Percentiles rank a stretch among this genome's conserved stretches.
Evolutionary conservation across 352 stramenopile genomes (phyloP).

Genomic region (Globisporangium nagaii): DNA sequence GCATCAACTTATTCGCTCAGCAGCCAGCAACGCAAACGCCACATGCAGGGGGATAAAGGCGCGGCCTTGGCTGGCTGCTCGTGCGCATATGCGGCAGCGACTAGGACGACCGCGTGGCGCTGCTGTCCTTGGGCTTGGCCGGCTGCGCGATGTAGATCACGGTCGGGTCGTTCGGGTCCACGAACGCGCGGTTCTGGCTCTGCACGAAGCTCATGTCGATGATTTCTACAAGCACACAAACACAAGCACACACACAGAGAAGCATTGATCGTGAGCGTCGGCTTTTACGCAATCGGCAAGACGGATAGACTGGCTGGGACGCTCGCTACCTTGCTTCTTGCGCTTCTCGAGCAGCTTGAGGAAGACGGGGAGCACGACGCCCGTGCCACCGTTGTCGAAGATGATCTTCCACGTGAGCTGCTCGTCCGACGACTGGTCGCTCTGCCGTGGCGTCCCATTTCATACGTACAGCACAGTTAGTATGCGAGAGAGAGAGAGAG

Average conservation of each 20-base stretch:
- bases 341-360: slow-evolving; percentile 72
- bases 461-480: no score
- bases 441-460: no score
- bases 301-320: no score
- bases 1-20: no score
- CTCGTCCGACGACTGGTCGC: slow-evolving; percentile 1
- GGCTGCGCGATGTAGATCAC: slow-evolving; percentile 82
- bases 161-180: slow-evolving; percentile 83
- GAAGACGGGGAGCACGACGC: slow-evolving; percentile 80
- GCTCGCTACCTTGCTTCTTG: slow-evolving; percentile 55
- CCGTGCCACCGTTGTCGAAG: slow-evolving; percentile 81
- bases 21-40: no score
- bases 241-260: neutral
- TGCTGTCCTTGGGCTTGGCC: slow-evolving; percentile 21
- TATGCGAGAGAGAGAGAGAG: no score
- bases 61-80: neutral
- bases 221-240: slow-evolving; percentile 29
- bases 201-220: slow-evolving; percentile 72
- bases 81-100: neutral
- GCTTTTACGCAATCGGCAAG: no score
- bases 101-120: slow-evolving; percentile 7
- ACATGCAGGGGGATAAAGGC: no score
- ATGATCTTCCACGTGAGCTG: slow-evolving; percentile 74
- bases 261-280: no score
- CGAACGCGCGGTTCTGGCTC: slow-evolving; percentile 79